Conservation (phyloP, 73 alveolate species). For the Tetrahymena thermophila region DNA sequence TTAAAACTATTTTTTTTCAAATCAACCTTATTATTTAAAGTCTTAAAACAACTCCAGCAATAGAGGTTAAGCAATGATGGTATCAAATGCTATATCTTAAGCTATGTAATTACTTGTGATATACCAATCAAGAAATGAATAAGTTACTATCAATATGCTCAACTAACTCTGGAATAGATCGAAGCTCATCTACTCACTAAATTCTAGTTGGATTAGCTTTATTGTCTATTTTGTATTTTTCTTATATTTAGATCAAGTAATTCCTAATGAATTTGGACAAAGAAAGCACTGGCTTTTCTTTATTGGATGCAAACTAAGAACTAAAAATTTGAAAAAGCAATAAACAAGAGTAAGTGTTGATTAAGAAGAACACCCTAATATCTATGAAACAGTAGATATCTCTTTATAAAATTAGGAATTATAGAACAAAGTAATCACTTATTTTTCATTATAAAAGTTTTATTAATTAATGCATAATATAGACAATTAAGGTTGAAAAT, state of each 20-base stretch:
- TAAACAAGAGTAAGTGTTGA: background rate
- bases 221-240: background rate
- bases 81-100: background rate
- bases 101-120: background rate
- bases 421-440: background rate
- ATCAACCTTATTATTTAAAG: background rate
- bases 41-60: background rate
- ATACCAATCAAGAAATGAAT: background rate
- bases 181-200: background rate
- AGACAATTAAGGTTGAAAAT: background rate
- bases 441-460: background rate
- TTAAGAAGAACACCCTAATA: background rate
- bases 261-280: too few relatives aligned
- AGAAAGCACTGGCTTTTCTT: constrained; percentile 33
- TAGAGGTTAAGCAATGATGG: background rate
- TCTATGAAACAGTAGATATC: constrained; percentile 30
- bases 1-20: too few relatives aligned
- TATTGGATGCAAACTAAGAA: background rate
- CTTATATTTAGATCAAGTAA: constrained; percentile 12
- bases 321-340: background rate
- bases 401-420: constrained; percentile 3
- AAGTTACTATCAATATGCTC: background rate
- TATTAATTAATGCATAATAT: background rate
- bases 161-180: background rate
- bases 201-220: background rate